Percentiles rank a stretch among this genome's conserved stretches.
Evolutionary conservation across 140 eudicot genomes (phyloP).

Genomic region (Flaveria floridana): DNA sequence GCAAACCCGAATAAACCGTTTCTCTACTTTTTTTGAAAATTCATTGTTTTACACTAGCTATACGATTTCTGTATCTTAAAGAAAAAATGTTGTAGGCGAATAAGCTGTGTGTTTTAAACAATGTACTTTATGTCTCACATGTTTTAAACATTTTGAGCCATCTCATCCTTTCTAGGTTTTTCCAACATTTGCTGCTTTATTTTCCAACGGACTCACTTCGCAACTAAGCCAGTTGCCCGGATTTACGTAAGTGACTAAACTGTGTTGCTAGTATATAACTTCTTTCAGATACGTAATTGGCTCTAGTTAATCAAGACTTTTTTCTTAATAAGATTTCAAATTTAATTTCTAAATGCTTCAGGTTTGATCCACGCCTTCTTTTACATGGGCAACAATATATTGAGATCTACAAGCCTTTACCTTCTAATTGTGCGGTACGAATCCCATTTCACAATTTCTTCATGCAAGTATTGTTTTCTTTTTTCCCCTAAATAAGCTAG

Average conservation of each 20-base stretch:
- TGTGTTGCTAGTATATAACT: not conserved
- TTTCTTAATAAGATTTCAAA: not conserved
- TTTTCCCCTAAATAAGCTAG: no score
- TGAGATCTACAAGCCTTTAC: constrained; percentile 79
- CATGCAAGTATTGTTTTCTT: constrained; percentile 19
- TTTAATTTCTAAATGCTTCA: constrained; percentile 24
- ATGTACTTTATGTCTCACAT: not conserved
- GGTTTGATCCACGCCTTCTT: constrained; percentile 86
- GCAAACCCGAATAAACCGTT: not conserved
- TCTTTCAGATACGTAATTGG: constrained; percentile 1
- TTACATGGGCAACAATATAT: constrained; percentile 88
- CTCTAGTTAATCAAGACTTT: not conserved
- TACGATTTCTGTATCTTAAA: not conserved
- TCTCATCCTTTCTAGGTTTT: constrained; percentile 55
- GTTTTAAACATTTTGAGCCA: not conserved
- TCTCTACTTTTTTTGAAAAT: not conserved
- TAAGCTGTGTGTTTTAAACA: not conserved
- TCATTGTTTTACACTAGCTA: not conserved
- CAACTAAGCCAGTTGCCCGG: constrained; percentile 57
- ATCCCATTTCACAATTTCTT: constrained; percentile 26
- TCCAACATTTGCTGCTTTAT: constrained; percentile 88
- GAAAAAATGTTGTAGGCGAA: not conserved
- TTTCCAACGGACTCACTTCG: constrained; percentile 38
- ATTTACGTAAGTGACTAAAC: constrained; percentile 51
- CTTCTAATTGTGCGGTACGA: constrained; percentile 61